Base-by-base conservation (phyloP, 2,329 filamentous ascomycete genomes). In the Thelonectria olida region DNA sequence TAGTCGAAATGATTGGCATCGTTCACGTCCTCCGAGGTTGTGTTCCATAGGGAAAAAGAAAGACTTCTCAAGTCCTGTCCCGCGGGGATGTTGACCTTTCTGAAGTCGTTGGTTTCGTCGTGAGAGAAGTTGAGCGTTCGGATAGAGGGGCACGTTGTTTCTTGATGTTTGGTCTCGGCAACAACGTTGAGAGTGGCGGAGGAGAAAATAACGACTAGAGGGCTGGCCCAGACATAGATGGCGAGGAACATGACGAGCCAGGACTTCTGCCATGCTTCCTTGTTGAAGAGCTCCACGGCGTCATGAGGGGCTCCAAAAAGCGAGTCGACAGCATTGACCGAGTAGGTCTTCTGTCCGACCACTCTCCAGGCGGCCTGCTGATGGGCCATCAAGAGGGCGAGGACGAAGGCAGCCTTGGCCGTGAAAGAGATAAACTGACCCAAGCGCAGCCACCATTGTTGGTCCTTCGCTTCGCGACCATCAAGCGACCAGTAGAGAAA, bases 211-310 rank as follows among this genome's bases (percentile, higher is more conserved):
- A 70, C 60, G 2, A 70, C 62, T 1, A 62, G 44, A 0, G 67
- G 68, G 1, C 66, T 67, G 0, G 66, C 28, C 67, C 64, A 70
- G 52, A 70, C 54, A 5, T 66, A 70, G 0, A 70, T 19, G 19
- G 67, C 66, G 2, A 70, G 63, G 34, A 64, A 61, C 66, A 70
- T 70, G 1, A 67, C 62, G 4, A 69, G 47, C 62, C 59, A 67
- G 3, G 67, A 66, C 19, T 67, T 69, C 0, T 42, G 56, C 66
- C 66, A 70, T 2, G 66, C 67, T 4, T 70, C 67, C 2, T 36
- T 51, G 3, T 60, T 69, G 15, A 70, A 66, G 1, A 70, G 42
- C 25, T 69, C 66, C 0, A 47, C 23, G 0, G 61, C 48, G 1
- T 67, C 58, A 6, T 70, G 58, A 0, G 60, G 54, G 4, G 67